These are phyloP conservation scores for Aspergillus arachidicola DNA, from an alignment of 2,329 filamentous ascomycete genomes.

Conservation along the genomic window DNA sequence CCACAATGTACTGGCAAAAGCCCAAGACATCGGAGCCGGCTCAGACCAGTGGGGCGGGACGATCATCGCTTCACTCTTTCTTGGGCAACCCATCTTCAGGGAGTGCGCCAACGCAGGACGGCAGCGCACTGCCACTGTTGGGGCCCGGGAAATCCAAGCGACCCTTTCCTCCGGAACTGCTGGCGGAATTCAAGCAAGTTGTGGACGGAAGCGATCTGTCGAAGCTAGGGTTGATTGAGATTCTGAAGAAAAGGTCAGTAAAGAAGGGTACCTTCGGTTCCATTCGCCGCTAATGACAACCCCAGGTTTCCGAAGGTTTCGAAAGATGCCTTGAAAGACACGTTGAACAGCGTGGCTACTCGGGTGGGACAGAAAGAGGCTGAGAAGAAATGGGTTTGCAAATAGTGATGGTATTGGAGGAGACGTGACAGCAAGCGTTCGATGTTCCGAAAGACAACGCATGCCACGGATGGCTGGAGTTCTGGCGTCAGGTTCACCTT, in stretches of 20 bases:
- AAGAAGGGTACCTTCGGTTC: background rate
- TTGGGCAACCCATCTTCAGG: constrained; percentile 21
- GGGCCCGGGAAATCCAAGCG: constrained; percentile 34
- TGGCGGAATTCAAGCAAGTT: constrained; percentile 69
- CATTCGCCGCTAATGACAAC: constrained; percentile 15
- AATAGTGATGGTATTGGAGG: constrained; percentile 22
- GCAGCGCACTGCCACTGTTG: constrained; percentile 17
- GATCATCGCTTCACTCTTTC: constrained; percentile 26
- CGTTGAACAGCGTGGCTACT: constrained; percentile 66
- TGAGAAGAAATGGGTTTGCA: constrained; percentile 67
- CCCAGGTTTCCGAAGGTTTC: constrained; percentile 68
- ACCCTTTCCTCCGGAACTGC: constrained; percentile 60
- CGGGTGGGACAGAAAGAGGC: constrained; percentile 63
- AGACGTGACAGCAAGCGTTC: background rate
- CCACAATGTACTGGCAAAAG: constrained; percentile 73
- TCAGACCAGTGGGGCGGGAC: constrained; percentile 17
- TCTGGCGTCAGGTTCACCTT: background rate
- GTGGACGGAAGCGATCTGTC: constrained; percentile 72
- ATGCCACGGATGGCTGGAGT: background rate
- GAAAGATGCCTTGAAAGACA: constrained; percentile 71
- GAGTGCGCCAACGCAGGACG: constrained; percentile 14
- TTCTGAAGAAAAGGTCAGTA: constrained; percentile 67
- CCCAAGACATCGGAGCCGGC: constrained; percentile 30
- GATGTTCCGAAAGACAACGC: background rate
- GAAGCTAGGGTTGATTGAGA: constrained; percentile 74